These are phyloP conservation scores for Lithocarpus polystachyus DNA, from an alignment of 306 rosid species.

Conservation along the genomic window DNA sequence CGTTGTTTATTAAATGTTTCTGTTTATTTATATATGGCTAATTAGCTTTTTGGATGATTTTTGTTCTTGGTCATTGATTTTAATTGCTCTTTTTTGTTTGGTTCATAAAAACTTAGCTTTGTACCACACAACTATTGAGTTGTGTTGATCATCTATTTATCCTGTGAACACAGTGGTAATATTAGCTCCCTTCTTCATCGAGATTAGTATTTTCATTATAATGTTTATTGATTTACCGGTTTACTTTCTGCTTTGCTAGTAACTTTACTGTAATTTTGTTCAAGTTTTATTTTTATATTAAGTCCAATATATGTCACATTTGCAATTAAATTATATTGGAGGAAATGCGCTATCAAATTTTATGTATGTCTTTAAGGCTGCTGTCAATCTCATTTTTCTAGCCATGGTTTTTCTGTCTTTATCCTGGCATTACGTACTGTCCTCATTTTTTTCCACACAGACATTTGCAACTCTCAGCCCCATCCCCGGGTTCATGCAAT, in stretches of 20 bases:
- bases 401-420: slow-evolving; percentile 6
- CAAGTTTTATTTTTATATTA: background rate
- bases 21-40: background rate
- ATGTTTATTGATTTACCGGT: background rate
- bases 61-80: background rate
- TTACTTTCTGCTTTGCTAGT: background rate
- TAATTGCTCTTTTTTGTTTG: background rate
- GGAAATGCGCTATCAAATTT: background rate
- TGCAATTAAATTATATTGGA: background rate
- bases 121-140: background rate
- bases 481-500: slow-evolving; percentile 88
- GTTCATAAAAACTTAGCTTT: slow-evolving; percentile 13
- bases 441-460: slow-evolving; percentile 30
- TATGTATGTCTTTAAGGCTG: background rate
- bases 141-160: slow-evolving; percentile 4
- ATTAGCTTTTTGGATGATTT: background rate
- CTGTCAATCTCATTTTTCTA: slow-evolving; percentile 17
- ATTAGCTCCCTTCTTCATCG: background rate
- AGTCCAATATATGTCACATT: background rate
- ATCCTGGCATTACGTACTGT: slow-evolving; percentile 17
- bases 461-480: slow-evolving; percentile 94
- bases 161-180: background rate
- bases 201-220: background rate
- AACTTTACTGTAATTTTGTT: background rate
- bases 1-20: too few relatives aligned